These are phyloP conservation scores for Acanthochlamys bracteata DNA, from an alignment of 106 monocot species.

Conservation along the genomic window DNA sequence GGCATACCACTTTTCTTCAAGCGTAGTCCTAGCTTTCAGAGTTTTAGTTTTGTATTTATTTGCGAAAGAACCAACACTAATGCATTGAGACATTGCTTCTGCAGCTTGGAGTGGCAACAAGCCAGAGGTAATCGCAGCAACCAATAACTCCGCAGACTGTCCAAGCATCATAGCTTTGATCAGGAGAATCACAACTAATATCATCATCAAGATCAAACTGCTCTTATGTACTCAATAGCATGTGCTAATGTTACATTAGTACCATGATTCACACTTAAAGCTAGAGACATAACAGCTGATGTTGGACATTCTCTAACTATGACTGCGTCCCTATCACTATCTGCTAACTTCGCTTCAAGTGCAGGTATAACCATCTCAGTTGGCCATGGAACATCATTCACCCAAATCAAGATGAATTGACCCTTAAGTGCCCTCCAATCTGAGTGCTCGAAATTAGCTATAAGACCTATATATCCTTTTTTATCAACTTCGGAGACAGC, in stretches of 20 bases:
- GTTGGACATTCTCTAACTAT: conserved; percentile 91
- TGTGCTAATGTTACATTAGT: too few relatives aligned
- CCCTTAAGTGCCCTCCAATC: too few relatives aligned
- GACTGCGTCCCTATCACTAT: too few relatives aligned
- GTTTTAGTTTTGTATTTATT: conserved; percentile 63
- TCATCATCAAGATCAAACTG: conserved; percentile 92
- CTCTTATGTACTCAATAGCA: conserved; percentile 94
- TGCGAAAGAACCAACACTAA: conserved; percentile 63
- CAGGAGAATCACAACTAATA: conserved; percentile 97
- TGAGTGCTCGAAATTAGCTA: too few relatives aligned
- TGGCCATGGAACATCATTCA: too few relatives aligned
- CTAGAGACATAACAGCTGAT: too few relatives aligned
- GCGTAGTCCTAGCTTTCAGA: conserved; percentile 48
- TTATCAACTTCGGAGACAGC: too few relatives aligned
- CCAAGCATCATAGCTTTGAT: conserved; percentile 99
- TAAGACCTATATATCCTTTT: too few relatives aligned
- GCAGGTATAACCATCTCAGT: too few relatives aligned
- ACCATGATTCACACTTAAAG: conserved; percentile 86
- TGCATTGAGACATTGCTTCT: conserved; percentile 68
- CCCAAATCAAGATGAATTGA: too few relatives aligned
- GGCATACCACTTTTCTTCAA: conserved; percentile 91
- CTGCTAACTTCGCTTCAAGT: too few relatives aligned
- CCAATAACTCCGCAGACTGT: conserved; percentile 91
- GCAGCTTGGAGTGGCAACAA: conserved; percentile 83
- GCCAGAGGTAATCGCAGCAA: conserved; percentile 89